Evolutionary conservation across 495 filamentous ascomycete genomes (phyloP), one percentile per base, ranked within the genome.

Genomic region (Podospora fimiseda): DNA sequence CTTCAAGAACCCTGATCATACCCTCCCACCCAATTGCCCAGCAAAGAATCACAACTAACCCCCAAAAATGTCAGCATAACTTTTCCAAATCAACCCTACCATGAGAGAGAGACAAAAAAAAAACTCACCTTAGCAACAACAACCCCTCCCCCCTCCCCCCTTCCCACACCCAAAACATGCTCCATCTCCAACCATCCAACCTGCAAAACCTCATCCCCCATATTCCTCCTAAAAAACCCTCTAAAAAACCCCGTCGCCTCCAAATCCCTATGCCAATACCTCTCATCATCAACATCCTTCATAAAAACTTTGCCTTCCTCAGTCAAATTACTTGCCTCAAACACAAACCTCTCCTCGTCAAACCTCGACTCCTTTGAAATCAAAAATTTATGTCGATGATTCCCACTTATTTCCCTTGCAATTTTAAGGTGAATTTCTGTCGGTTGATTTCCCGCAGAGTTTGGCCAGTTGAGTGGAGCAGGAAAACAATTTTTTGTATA

Each of bases 181-280:
- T 9, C 13, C 18, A 23, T 16, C 3, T 44, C 39, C 20, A 45
- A 33, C 22, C 19, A 52, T 8, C 22, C 41, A 23, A 52, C 50
- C 50, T 52, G 50, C 14, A 52, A 22, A 11, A 52, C 41, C 50
- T 52, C 50, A 21, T 52, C 50, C 22, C 50, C 50, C 18, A 5
- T 43, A 18, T 43, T 43, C 22, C 36, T 19, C 14, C 50, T 41
- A n/a, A 52, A 52, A 13, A 52, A 33, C 24, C 41, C 41, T 14
- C 40, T 1, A 36, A 52, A 52, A 40, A 33, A 52, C 20, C 21
- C 5, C 4, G 50, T 45, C 13, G 41, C 42, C 41, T 44, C 36
- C 21, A 6, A 15, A 21, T 52, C 41, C n/a, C 42, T 16, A 38
- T 45, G 50, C 50, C 39, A 52, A 27, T 37, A 44, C 20, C 21